Percentiles rank a stretch among this genome's conserved stretches.
Evolutionary conservation across 225 moss, liverwort and hornwort genomes (phyloP).

Genomic region (Anthoceros angustus): DNA sequence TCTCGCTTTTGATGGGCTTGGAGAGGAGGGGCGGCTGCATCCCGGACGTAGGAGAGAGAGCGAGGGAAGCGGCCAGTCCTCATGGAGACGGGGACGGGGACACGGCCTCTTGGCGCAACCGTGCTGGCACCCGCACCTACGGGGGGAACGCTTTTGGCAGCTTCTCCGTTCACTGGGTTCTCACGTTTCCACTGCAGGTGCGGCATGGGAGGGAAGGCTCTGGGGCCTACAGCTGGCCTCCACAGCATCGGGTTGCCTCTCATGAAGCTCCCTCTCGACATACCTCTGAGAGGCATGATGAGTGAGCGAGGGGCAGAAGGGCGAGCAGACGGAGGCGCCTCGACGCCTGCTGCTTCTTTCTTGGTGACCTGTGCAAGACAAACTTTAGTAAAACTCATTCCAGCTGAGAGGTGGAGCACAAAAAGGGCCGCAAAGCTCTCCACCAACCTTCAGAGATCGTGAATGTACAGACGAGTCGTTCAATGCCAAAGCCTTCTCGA

Average conservation of each 20-base stretch:
- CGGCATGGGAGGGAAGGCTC: conserved; percentile 47
- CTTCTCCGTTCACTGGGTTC: conserved; percentile 19
- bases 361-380: conserved; percentile 40
- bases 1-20: background rate
- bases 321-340: conserved; percentile 25
- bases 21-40: conserved; percentile 13
- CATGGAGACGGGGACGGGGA: conserved; percentile 22
- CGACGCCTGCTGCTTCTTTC: conserved; percentile 41
- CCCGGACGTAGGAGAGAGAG: conserved; percentile 82
- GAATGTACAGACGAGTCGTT: conserved; percentile 74
- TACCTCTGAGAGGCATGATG: conserved; percentile 31
- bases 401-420: background rate
- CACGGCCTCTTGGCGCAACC: conserved; percentile 42
- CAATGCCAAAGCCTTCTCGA: conserved; percentile 58
- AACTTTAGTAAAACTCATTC: background rate
- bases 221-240: conserved; percentile 29
- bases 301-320: conserved; percentile 21
- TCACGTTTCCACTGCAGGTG: conserved; percentile 91
- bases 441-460: conserved; percentile 55
- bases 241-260: conserved; percentile 35
- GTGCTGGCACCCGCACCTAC: conserved; percentile 11
- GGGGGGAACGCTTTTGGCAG: conserved; percentile 11
- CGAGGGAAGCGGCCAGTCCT: conserved; percentile 28
- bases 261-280: conserved; percentile 30
- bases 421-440: background rate